phyloP scores from a whole-genome alignment of 306 rosid genomes.

The Casuarina cunninghamiana region DNA sequence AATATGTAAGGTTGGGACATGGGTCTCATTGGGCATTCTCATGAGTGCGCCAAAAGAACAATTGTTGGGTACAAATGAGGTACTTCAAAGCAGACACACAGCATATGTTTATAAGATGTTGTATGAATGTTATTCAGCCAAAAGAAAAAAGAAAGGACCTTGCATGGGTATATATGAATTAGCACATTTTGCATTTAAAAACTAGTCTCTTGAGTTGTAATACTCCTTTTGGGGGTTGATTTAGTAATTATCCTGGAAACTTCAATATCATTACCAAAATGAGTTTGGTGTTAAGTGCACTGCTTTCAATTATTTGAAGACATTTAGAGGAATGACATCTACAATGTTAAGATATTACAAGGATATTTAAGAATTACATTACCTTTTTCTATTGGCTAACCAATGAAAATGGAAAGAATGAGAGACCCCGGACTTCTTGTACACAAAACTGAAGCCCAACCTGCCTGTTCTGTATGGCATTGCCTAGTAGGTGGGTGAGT shows the following conservation, averaged over 20 bases:
- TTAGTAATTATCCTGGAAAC: neutral
- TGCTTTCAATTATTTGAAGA: neutral
- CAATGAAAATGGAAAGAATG: neutral
- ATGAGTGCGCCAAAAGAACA: neutral
- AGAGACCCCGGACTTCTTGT: neutral
- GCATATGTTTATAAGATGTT: neutral
- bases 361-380: neutral
- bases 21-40: slow-evolving; percentile 14
- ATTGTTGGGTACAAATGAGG: neutral
- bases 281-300: neutral
- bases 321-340: neutral
- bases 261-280: neutral
- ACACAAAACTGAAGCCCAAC: slow-evolving; percentile 2
- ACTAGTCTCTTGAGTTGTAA: neutral
- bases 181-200: slow-evolving; percentile 3
- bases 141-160: neutral
- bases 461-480: neutral
- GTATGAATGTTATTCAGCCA: neutral
- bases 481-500: neutral
- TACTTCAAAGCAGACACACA: neutral
- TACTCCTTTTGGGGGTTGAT: slow-evolving; percentile 10
- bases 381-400: neutral
- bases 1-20: neutral
- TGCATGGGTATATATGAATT: neutral
- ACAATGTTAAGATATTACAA: neutral